Conservation (phyloP, 2,329 filamentous ascomycete genomes). For the Paradendryphiella salina region DNA sequence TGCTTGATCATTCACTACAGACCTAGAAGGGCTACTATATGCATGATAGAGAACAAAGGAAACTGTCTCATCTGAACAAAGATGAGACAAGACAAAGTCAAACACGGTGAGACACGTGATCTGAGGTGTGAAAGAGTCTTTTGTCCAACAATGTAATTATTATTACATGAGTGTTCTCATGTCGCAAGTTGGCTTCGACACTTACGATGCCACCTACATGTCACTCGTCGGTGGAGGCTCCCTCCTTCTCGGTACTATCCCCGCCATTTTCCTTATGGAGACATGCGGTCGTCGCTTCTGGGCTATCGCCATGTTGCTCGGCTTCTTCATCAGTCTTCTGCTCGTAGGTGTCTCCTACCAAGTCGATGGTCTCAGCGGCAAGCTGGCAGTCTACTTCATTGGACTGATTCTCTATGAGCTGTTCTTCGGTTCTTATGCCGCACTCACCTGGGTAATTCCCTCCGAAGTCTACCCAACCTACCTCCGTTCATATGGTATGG, state of each 20-base stretch:
- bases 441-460: conserved; percentile 51
- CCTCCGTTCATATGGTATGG: conserved; percentile 73
- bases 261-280: conserved; percentile 72
- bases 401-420: conserved; percentile 58
- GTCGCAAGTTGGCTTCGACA: conserved; percentile 67
- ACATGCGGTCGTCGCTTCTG: conserved; percentile 73
- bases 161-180: too few species aligned
- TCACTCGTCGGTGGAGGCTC: conserved; percentile 68
- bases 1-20: too few species aligned
- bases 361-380: conserved; percentile 54
- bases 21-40: too few species aligned
- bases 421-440: conserved; percentile 46
- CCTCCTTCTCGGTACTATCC: conserved; percentile 68
- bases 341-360: conserved; percentile 68
- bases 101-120: too few species aligned
- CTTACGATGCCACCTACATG: conserved; percentile 69
- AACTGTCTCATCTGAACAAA: too few species aligned
- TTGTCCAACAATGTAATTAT: too few species aligned
- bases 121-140: too few species aligned
- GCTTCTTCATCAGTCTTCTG: conserved; percentile 70
- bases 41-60: too few species aligned
- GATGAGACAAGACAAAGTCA: too few species aligned
- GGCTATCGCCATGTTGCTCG: conserved; percentile 71
- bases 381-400: conserved; percentile 63
- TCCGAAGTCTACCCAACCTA: conserved; percentile 74